These are phyloP conservation scores for Paecilomyces fulvus DNA, from an alignment of 2,329 filamentous ascomycete genomes.

Conservation along the genomic window DNA sequence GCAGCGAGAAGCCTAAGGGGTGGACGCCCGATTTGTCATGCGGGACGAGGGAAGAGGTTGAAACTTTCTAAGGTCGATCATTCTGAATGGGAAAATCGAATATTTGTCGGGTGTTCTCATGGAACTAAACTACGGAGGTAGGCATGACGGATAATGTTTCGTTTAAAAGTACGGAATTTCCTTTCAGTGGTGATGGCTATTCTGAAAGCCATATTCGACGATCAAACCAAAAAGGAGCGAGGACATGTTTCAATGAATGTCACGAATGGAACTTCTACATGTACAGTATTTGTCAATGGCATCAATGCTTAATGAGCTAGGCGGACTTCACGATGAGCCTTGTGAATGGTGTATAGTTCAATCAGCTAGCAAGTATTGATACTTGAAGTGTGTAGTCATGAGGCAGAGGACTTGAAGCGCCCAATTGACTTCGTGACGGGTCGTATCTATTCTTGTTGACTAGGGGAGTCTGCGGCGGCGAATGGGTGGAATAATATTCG, in stretches of 20 bases:
- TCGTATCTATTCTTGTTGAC: too few species aligned
- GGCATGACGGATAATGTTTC: neutral
- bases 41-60: conserved; percentile 25
- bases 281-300: neutral
- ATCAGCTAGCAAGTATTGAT: too few species aligned
- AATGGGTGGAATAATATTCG: neutral
- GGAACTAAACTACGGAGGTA: neutral
- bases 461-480: too few species aligned
- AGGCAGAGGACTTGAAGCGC: too few species aligned
- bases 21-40: conserved; percentile 73
- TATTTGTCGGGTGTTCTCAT: neutral
- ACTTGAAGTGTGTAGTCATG: too few species aligned
- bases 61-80: conserved; percentile 24
- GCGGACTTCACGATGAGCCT: neutral
- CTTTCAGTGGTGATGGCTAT: neutral
- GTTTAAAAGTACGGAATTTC: too few species aligned
- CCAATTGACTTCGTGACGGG: too few species aligned
- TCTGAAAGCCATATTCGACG: neutral
- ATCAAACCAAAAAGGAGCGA: neutral
- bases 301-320: neutral
- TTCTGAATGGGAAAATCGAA: neutral
- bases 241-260: neutral
- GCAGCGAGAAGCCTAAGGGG: conserved; percentile 78
- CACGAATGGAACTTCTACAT: neutral
- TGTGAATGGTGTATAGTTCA: neutral